Evolutionary conservation across 2,329 filamentous ascomycete species (phyloP), one percentile per base, ranked within the genome.

Genomic region (Amphichorda felina): DNA sequence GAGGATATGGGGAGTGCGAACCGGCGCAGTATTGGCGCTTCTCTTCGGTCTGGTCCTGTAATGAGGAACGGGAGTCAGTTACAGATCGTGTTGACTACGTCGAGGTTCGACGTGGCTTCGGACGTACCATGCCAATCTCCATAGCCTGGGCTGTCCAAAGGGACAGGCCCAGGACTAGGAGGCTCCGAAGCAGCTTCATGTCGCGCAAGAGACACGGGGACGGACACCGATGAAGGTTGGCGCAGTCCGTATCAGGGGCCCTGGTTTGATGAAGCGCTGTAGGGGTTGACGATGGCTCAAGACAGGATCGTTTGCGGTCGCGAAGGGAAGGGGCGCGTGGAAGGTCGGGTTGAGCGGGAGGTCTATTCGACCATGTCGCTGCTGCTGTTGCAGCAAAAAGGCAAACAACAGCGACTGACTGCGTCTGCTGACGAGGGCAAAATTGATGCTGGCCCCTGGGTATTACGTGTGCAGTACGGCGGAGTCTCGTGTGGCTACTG

Each of bases 11-110:
- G 9, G n/a, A 21, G n/a, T 22, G 45, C 63, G 39, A 55, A 72
- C 69, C 75, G 38, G 72, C 66, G 64, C 89, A 95, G 73, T 81
- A 75, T 63, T 94, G 83, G 51, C 77, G 70, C 51, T 89, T 82
- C 25, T 79, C 72, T 35, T 83, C 75, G 37, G 77, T 75, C 54
- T 91, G 71, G 56, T 85, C 80, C 84, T 93, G 43, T 26, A 43
- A 21, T 5, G 17, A 30, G 18, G 19, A 24, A 24, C 11, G 28
- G 21, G 22, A 21, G 34, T 33, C 31, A 33, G 8, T 25, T 11
- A n/a, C 16, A 33, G 22, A 13, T 17, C 17, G 29, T 13, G 13
- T 8, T 16, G 9, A 17, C 29, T n/a, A 28, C 26, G 26, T 13
- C 7, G 10, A 19, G 17, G 10, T 19, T n/a, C n/a, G n/a, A n/a